These are phyloP conservation scores for Tylopilus subfusipes DNA, from an alignment of 768 basidiomycete genomes.

Conservation along the genomic window DNA sequence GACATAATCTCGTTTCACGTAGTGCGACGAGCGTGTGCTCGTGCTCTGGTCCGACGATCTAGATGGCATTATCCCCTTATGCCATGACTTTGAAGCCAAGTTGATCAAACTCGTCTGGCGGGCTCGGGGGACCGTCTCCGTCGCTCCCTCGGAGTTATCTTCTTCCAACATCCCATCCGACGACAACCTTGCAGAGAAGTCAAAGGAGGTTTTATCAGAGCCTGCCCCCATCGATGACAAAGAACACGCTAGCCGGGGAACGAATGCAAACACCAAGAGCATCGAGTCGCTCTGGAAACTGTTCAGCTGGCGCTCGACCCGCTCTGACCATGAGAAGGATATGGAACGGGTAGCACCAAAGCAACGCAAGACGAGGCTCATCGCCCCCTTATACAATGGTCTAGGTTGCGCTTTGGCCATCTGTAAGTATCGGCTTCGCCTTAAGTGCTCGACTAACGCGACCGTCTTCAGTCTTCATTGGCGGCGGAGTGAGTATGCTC, in stretches of 20 bases:
- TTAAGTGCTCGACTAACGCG: slow-evolving; percentile 1
- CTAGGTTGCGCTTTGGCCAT: slow-evolving; percentile 60
- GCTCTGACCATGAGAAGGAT: slow-evolving; percentile 39
- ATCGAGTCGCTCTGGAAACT: slow-evolving; percentile 19
- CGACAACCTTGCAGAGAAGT: slow-evolving; percentile 53
- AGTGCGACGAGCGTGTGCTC: slow-evolving; percentile 82
- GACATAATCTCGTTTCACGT: slow-evolving; percentile 3
- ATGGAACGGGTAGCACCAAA: slow-evolving; percentile 46
- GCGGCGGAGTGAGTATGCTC: slow-evolving; percentile 53
- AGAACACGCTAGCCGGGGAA: neutral
- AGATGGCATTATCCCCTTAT: slow-evolving; percentile 73
- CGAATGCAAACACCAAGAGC: neutral
- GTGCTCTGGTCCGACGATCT: slow-evolving; percentile 84
- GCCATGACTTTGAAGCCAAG: slow-evolving; percentile 68
- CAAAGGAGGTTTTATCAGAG: slow-evolving; percentile 20
- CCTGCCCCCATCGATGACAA: slow-evolving; percentile 7
- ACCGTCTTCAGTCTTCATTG: slow-evolving; percentile 57
- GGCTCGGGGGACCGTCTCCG: slow-evolving; percentile 36
- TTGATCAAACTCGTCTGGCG: slow-evolving; percentile 82
- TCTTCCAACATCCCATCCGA: slow-evolving; percentile 51
- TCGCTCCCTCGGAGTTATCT: slow-evolving; percentile 35
- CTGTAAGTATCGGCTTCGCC: slow-evolving; percentile 42
- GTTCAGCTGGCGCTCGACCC: slow-evolving; percentile 47
- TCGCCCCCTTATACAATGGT: slow-evolving; percentile 74
- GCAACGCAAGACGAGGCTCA: slow-evolving; percentile 51